Base-by-base conservation (phyloP, 2,329 filamentous ascomycete genomes). In the Cylindrodendrum hubeiense region DNA sequence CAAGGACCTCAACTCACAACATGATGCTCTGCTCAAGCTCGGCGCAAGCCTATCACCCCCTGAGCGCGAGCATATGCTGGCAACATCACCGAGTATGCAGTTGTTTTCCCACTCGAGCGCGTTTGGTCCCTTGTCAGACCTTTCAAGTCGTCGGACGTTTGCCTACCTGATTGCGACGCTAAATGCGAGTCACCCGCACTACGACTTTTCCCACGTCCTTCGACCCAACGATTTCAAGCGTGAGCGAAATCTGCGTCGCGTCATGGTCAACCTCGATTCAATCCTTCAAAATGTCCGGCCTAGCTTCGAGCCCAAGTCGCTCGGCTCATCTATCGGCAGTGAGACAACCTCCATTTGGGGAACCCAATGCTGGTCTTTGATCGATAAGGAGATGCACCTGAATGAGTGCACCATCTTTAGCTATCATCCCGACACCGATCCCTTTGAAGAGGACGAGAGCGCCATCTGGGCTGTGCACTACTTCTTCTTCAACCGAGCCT, bases 391-490 rank as follows among this genome's bases (percentile, higher is more conserved):
- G 80, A 98, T 99, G 95, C 90, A 89, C 53, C 86, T 98, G 46
- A 91, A 93, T 71, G 91, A 97, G 71, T 99, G 96, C 81, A 91
- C 91, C 60, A 90, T 95, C 67, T 98, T 97, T 79, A 92, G 91
- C 60, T 99, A 97, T 81, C 89, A 92, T 55, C 96, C 96, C 0
- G 91, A 94, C 43, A 93, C 95, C 66, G 95, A 97, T 75, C 94
- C 94, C 0, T 97, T 97, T 74, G 92, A 95, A 73, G 94, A 94
- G 68, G 95, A 97, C 67, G 94, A 98, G 76, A 93, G 93, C 67
- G 92, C 95, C 10, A 95, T 99, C 67, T 99, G 95, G 95, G 94
- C 93, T 53, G 86, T 95, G 67, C 95, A 98, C 79, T 98, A 97
- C 80, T 97, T 99, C 84, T 97, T 98, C 80, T 98, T 98, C 87